Conservation (phyloP, 2,329 filamentous ascomycete species). For the Fusarium domesticum region DNA sequence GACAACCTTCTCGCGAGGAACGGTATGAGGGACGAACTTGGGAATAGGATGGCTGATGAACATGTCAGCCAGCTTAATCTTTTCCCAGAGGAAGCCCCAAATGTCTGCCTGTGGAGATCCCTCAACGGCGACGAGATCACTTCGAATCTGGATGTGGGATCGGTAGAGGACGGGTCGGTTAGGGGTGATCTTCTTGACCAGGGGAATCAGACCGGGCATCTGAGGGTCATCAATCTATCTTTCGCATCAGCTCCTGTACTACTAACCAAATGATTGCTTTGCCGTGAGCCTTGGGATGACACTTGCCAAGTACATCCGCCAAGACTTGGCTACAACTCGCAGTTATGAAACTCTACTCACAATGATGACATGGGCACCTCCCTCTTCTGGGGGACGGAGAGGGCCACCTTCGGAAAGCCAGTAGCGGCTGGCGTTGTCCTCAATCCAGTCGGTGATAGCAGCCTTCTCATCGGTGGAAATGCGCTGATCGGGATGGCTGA, state of each 20-base stretch:
- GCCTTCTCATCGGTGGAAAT: conserved; percentile 60
- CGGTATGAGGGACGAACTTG: conserved; percentile 67
- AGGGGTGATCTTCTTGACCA: conserved; percentile 69
- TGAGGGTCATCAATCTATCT: conserved; percentile 73
- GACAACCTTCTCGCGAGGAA: conserved; percentile 63
- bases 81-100: conserved; percentile 73
- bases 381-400: conserved; percentile 59
- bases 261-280: not conserved
- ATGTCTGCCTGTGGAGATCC: conserved; percentile 68
- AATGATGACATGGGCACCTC: conserved; percentile 73
- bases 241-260: not conserved
- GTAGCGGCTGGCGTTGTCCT: conserved; percentile 69
- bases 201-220: conserved; percentile 74
- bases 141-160: conserved; percentile 79
- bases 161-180: conserved; percentile 76
- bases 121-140: conserved; percentile 62
- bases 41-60: conserved; percentile 82
- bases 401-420: conserved; percentile 70
- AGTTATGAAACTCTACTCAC: conserved; percentile 35
- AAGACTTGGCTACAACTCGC: not conserved
- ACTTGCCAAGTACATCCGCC: too few species aligned
- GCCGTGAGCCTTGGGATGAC: not conserved
- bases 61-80: conserved; percentile 67
- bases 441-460: conserved; percentile 68
- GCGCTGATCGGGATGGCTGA: conserved; percentile 62